Conservation (phyloP, 2,329 filamentous ascomycete genomes). For the Pezicula neosporulosa region DNA sequence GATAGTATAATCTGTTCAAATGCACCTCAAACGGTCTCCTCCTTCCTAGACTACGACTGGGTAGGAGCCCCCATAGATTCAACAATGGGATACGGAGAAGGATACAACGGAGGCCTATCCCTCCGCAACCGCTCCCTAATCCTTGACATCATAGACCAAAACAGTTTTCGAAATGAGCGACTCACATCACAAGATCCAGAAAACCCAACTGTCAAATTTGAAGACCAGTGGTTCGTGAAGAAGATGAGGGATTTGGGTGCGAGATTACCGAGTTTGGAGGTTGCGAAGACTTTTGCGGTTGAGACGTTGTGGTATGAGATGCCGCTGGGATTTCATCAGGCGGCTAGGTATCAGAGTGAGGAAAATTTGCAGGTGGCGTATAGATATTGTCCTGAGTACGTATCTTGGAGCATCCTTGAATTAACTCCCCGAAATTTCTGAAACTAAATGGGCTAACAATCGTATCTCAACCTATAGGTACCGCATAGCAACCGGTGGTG, state of each 20-base stretch:
- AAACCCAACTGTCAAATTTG: constrained; percentile 7
- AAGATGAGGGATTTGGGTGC: background rate
- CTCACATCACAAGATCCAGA: background rate
- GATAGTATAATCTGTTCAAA: constrained; percentile 13
- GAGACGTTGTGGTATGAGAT: too few relatives aligned
- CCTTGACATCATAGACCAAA: constrained; percentile 7
- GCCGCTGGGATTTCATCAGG: too few relatives aligned
- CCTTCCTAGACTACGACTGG: constrained; percentile 1
- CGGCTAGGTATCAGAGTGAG: too few relatives aligned
- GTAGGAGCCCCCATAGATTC: constrained; percentile 22
- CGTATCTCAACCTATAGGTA: too few relatives aligned
- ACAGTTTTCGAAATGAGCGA: too few relatives aligned
- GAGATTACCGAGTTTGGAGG: constrained; percentile 3
- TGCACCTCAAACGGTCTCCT: too few relatives aligned
- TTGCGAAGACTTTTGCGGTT: background rate
- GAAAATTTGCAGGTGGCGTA: too few relatives aligned
- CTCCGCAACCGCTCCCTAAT: constrained; percentile 20
- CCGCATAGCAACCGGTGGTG: too few relatives aligned
- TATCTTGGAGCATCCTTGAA: too few relatives aligned
- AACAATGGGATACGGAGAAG: constrained; percentile 2
- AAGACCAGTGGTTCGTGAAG: constrained; percentile 7
- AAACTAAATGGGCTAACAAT: too few relatives aligned
- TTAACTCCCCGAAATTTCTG: too few relatives aligned
- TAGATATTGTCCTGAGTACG: too few relatives aligned
- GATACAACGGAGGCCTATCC: constrained; percentile 29